Evolutionary conservation across 2,329 filamentous ascomycete genomes (phyloP).

Genomic region (Sordariomycetes sp.): DNA sequence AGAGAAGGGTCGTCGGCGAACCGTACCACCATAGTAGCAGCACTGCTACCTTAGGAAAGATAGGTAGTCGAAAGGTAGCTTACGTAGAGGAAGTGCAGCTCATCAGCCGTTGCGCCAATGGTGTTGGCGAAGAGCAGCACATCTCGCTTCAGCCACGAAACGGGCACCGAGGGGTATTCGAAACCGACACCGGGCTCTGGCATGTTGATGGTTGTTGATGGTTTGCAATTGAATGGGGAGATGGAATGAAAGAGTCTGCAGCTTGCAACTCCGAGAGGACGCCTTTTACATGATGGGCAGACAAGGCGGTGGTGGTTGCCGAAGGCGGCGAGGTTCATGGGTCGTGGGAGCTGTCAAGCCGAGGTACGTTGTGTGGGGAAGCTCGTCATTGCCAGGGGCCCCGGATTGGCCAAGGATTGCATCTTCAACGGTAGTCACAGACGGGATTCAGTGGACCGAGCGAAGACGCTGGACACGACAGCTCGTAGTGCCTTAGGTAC

Average conservation of each 20-base stretch:
- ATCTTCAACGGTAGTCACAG: too few relatives aligned
- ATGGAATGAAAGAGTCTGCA: background rate
- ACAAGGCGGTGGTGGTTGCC: too few relatives aligned
- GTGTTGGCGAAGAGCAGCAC: slow-evolving; percentile 82
- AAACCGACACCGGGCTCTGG: slow-evolving; percentile 58
- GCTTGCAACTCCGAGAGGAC: background rate
- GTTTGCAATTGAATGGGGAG: slow-evolving; percentile 1
- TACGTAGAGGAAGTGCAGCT: slow-evolving; percentile 90
- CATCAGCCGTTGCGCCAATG: slow-evolving; percentile 76
- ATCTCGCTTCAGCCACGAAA: slow-evolving; percentile 83
- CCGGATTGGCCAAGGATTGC: too few relatives aligned
- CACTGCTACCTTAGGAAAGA: too few relatives aligned
- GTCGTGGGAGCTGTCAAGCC: background rate
- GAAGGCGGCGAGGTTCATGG: background rate
- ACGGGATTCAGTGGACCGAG: too few relatives aligned
- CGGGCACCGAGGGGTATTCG: slow-evolving; percentile 66
- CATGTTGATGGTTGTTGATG: slow-evolving; percentile 12
- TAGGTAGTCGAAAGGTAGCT: slow-evolving; percentile 5
- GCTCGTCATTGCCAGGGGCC: too few relatives aligned
- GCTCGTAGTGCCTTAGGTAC: too few relatives aligned
- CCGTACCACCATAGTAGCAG: slow-evolving; percentile 1
- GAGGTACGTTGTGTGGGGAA: slow-evolving; percentile 3
- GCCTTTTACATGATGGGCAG: slow-evolving; percentile 2
- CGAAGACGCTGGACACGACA: too few relatives aligned
- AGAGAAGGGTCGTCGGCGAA: slow-evolving; percentile 3